Percentiles rank a stretch among this genome's conserved stretches.
Evolutionary conservation across 345 rosid species (phyloP).

Genomic region (Eucalyptus cloeziana): DNA sequence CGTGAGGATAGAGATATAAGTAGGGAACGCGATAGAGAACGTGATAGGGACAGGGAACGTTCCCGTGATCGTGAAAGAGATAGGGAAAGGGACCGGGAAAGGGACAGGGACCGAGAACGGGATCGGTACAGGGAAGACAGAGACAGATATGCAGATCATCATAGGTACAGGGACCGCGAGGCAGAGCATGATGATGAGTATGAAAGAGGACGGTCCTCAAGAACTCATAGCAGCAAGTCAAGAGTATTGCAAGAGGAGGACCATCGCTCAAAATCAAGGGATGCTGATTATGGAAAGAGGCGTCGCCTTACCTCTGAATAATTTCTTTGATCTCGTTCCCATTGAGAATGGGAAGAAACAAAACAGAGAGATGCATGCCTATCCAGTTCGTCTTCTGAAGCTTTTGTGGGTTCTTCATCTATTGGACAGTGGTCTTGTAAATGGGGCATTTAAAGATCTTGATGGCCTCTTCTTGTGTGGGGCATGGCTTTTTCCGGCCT

Average conservation of each 20-base stretch:
- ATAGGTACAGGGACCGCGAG: slow-evolving; percentile 45
- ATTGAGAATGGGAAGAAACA: neutral
- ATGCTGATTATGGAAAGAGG: slow-evolving; percentile 77
- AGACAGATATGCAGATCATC: slow-evolving; percentile 48
- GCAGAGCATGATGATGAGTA: slow-evolving; percentile 55
- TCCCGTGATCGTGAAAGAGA: slow-evolving; percentile 41
- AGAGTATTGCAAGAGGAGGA: slow-evolving; percentile 50
- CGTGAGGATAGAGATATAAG: slow-evolving; percentile 51
- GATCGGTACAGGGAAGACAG: slow-evolving; percentile 55
- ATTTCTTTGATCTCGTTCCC: neutral
- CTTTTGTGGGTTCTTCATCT: neutral
- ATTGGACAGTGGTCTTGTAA: neutral
- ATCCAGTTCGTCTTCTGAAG: neutral
- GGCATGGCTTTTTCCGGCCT: neutral
- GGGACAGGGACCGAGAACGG: slow-evolving; percentile 48
- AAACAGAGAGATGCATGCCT: neutral
- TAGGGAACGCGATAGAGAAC: slow-evolving; percentile 55
- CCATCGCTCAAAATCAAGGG: slow-evolving; percentile 61
- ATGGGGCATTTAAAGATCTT: slow-evolving; percentile 6
- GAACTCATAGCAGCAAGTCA: slow-evolving; percentile 56
- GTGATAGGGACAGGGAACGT: slow-evolving; percentile 48
- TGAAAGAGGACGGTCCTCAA: slow-evolving; percentile 55
- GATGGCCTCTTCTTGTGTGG: neutral
- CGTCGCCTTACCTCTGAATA: slow-evolving; percentile 55
- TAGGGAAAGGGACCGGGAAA: slow-evolving; percentile 26